Evolutionary conservation across 495 filamentous ascomycete species (phyloP).

Genomic region (Aspergillus panamensis): DNA sequence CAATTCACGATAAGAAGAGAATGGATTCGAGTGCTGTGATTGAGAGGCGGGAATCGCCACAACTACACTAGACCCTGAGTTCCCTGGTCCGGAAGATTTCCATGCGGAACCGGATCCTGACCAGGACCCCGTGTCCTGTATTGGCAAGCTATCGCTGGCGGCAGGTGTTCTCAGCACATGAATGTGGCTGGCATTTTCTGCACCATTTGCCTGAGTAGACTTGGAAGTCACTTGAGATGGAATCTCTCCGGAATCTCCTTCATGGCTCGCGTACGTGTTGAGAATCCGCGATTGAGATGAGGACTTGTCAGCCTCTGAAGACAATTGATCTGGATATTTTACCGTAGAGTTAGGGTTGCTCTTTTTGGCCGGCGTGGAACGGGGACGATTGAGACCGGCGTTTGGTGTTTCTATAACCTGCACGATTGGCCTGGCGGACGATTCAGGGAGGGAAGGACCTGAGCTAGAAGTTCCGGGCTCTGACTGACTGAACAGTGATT

Average conservation of each 20-base stretch:
- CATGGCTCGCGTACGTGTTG: conserved; percentile 30
- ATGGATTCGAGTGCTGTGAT: conserved; percentile 20
- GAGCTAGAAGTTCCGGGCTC: conserved; percentile 27
- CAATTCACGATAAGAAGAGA: conserved; percentile 20
- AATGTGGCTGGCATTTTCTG: conserved; percentile 8
- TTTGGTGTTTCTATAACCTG: conserved; percentile 41
- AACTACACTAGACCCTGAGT: conserved; percentile 16
- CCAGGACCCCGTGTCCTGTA: conserved; percentile 15
- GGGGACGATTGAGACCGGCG: conserved; percentile 12
- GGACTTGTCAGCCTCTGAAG: conserved; percentile 31
- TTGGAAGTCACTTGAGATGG: conserved; percentile 21
- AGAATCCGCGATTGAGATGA: conserved; percentile 40
- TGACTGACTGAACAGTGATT: conserved; percentile 26
- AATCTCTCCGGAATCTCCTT: conserved; percentile 22
- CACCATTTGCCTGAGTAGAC: conserved; percentile 8
- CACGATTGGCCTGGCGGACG: conserved; percentile 21
- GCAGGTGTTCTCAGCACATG: conserved; percentile 27
- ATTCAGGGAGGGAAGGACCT: conserved; percentile 24
- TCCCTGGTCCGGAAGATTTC: conserved; percentile 28
- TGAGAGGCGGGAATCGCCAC: conserved; percentile 10
- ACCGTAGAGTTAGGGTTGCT: neutral
- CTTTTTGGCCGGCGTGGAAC: conserved; percentile 4
- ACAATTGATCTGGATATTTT: conserved; percentile 13
- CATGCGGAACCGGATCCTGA: conserved; percentile 23
- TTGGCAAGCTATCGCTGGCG: conserved; percentile 18